A percentile compares a stretch with the other conserved stretches of the same genome.
phyloP scores from a whole-genome alignment of 441 rosid species.

The Populus hybrid region DNA sequence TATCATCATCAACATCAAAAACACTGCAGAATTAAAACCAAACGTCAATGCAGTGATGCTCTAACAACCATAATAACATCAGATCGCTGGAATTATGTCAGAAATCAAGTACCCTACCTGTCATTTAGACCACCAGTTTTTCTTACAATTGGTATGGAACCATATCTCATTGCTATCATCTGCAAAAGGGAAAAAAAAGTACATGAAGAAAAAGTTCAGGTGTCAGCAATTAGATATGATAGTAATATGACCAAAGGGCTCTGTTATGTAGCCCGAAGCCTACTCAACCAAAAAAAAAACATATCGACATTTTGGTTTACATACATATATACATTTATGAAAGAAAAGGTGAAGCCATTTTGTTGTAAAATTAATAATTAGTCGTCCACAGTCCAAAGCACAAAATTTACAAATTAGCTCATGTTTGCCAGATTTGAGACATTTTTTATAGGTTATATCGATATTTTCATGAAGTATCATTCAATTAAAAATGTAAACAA shows the following conservation, averaged over 20 bases:
- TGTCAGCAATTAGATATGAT: slow-evolving; percentile 1
- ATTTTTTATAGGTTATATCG: background rate
- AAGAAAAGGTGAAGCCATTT: background rate
- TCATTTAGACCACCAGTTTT: slow-evolving; percentile 94
- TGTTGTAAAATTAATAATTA: background rate
- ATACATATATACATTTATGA: background rate
- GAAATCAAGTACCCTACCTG: slow-evolving; percentile 45
- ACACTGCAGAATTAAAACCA: slow-evolving; percentile 46
- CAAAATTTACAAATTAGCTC: background rate
- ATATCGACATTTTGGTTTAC: background rate
- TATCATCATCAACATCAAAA: slow-evolving; percentile 78
- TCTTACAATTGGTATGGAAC: slow-evolving; percentile 81
- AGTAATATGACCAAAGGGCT: background rate
- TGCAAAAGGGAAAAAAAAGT: slow-evolving; percentile 17
- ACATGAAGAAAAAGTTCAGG: background rate
- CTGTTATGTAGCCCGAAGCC: too few relatives aligned
- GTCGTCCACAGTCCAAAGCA: background rate
- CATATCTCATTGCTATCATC: slow-evolving; percentile 97
- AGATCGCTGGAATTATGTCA: background rate
- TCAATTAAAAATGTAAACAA: background rate
- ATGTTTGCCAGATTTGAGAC: background rate
- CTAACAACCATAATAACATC: slow-evolving; percentile 3
- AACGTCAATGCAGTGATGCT: slow-evolving; percentile 7
- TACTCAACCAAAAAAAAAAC: too few relatives aligned
- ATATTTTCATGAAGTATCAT: background rate